Evolutionary conservation across 2,329 filamentous ascomycete genomes (phyloP).

Genomic region (Colletotrichum lupini): DNA sequence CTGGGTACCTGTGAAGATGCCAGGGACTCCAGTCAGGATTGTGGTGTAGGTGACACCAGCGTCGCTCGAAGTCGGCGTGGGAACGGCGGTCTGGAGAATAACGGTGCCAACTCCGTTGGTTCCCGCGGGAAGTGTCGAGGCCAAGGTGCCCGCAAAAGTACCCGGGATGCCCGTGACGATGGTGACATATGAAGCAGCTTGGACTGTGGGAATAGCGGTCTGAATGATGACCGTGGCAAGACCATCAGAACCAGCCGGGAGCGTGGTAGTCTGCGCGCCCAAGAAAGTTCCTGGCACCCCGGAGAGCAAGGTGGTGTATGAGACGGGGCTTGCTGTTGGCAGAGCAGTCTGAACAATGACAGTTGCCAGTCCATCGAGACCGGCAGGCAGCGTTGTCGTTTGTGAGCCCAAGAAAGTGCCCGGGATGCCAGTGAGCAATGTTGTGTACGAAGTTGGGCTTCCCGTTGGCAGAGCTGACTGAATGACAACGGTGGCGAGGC

Average conservation of each 20-base stretch:
- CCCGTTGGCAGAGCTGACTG: constrained; percentile 3
- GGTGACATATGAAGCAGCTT: background rate
- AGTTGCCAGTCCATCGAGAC: background rate
- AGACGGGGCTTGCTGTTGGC: background rate
- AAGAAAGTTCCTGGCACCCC: background rate
- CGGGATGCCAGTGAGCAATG: background rate
- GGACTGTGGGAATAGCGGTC: constrained; percentile 2
- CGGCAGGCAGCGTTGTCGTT: background rate
- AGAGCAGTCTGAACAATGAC: constrained; percentile 6
- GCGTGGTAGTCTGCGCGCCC: background rate
- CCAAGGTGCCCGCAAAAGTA: background rate
- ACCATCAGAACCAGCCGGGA: background rate
- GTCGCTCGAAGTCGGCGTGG: background rate
- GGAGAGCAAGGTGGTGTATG: background rate
- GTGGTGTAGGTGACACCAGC: constrained; percentile 2
- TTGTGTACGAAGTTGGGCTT: background rate
- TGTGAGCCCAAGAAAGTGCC: background rate
- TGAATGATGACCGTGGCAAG: constrained; percentile 5
- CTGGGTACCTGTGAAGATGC: constrained; percentile 11
- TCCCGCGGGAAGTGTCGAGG: constrained; percentile 11
- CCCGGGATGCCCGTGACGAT: constrained; percentile 10
- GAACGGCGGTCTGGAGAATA: constrained; percentile 6
- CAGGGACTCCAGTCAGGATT: background rate
- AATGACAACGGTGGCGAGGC: constrained; percentile 7
- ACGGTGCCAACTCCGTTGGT: background rate